Evolutionary conservation across 208 protist species (phyloP).

Genomic region (Leishmania amazonensis): DNA sequence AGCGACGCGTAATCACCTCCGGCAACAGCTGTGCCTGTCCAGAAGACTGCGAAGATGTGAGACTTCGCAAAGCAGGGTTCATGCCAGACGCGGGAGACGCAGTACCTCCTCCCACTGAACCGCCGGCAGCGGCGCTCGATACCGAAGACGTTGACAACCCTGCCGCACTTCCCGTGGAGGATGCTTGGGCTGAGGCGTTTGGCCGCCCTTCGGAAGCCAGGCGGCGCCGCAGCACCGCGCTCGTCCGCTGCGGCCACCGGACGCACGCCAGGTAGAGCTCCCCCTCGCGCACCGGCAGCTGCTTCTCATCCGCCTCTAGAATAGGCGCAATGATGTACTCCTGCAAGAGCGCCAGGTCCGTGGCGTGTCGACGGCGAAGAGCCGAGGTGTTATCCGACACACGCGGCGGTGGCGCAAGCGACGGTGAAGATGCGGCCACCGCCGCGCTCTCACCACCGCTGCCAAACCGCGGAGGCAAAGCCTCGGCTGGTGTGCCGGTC

Average conservation of each 20-base stretch:
- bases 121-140: not conserved
- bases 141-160: not conserved
- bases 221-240: constrained; percentile 58
- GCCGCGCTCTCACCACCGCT: not conserved
- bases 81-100: not conserved
- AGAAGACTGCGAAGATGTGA: constrained; percentile 9
- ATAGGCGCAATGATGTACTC: constrained; percentile 70
- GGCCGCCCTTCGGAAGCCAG: constrained; percentile 27
- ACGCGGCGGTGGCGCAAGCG: constrained; percentile 9
- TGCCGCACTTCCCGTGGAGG: not conserved
- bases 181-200: not conserved
- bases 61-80: not conserved
- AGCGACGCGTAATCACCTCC: constrained; percentile 18
- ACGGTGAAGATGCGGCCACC: constrained; percentile 3
- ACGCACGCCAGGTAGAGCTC: constrained; percentile 67
- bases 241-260: constrained; percentile 57
- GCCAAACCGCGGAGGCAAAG: not conserved
- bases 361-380: constrained; percentile 31
- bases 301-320: constrained; percentile 53
- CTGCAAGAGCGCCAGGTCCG: constrained; percentile 57
- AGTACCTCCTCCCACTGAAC: constrained; percentile 6
- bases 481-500: not conserved
- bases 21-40: constrained; percentile 12
- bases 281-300: constrained; percentile 60
- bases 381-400: constrained; percentile 37